Conservation (phyloP, 257 asterid species). For the Fraxinus cuspidata region DNA sequence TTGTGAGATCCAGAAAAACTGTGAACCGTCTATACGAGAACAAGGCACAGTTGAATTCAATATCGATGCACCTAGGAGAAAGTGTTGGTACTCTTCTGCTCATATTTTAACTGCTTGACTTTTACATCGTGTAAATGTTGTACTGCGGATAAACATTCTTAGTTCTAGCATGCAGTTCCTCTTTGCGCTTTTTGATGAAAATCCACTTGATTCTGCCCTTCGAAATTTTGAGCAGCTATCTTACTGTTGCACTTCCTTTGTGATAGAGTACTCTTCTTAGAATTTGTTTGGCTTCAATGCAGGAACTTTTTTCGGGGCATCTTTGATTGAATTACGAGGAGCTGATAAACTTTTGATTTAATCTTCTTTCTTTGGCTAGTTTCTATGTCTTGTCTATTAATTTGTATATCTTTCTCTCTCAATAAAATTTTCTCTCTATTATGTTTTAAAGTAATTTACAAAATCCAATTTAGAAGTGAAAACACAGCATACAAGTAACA, state of each 20-base stretch:
- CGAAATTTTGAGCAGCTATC: too few relatives aligned
- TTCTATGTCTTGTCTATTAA: not conserved
- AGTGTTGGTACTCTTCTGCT: conserved; percentile 66
- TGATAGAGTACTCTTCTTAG: not conserved
- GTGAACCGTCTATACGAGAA: conserved; percentile 86
- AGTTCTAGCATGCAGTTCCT: not conserved
- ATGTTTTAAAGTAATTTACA: not conserved
- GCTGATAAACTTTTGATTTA: not conserved
- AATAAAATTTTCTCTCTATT: not conserved
- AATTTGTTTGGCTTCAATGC: not conserved
- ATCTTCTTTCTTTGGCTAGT: not conserved
- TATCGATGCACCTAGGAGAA: conserved; percentile 97
- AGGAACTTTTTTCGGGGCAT: not conserved
- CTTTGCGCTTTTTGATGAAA: not conserved
- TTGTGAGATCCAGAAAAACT: conserved; percentile 77
- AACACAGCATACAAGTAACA: not conserved
- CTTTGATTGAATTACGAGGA: not conserved
- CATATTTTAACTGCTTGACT: not conserved
- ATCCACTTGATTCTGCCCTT: not conserved
- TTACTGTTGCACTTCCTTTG: not conserved
- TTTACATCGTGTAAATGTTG: conserved; percentile 10
- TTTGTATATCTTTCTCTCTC: not conserved
- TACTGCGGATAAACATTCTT: not conserved
- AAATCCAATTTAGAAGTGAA: not conserved
- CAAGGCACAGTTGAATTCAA: conserved; percentile 92